A percentile compares a stretch with the other conserved stretches of the same genome.
Evolutionary conservation across 2,329 filamentous ascomycete species (phyloP).

Genomic region (Teratosphaeria nubilosa): DNA sequence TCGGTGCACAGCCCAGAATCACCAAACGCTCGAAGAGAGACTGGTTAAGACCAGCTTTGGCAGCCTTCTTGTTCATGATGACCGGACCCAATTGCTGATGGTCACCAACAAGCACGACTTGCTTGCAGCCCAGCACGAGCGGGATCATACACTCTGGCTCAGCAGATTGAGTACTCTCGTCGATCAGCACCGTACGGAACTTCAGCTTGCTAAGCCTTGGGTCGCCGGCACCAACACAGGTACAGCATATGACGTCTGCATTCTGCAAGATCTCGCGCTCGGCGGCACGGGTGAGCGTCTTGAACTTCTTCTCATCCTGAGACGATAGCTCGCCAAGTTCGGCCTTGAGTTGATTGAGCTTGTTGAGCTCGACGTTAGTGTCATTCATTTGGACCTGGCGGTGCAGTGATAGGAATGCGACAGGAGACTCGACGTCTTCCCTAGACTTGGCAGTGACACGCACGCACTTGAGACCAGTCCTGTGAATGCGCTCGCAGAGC

Average conservation of each 20-base stretch:
- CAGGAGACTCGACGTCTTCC: slow-evolving; percentile 97
- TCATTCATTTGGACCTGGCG: slow-evolving; percentile 96
- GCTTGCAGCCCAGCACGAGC: slow-evolving; percentile 91
- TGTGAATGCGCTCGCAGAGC: slow-evolving; percentile 91
- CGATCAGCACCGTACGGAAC: slow-evolving; percentile 94
- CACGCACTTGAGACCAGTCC: slow-evolving; percentile 89
- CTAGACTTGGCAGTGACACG: slow-evolving; percentile 97
- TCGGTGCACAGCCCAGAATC: slow-evolving; percentile 79
- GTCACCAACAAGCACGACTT: slow-evolving; percentile 96
- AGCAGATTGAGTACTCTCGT: slow-evolving; percentile 95
- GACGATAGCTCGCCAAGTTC: slow-evolving; percentile 86
- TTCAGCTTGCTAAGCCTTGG: slow-evolving; percentile 94
- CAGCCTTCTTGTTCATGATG: slow-evolving; percentile 99
- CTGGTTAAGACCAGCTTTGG: slow-evolving; percentile 93
- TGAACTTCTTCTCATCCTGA: slow-evolving; percentile 97
- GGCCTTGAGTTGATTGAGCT: slow-evolving; percentile 84
- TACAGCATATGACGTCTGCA: slow-evolving; percentile 97
- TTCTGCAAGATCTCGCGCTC: slow-evolving; percentile 92
- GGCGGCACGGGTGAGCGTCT: slow-evolving; percentile 83
- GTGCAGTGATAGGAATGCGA: slow-evolving; percentile 88
- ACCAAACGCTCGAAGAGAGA: slow-evolving; percentile 97
- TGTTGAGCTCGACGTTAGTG: slow-evolving; percentile 84
- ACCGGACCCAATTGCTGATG: slow-evolving; percentile 96
- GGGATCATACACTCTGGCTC: slow-evolving; percentile 99
- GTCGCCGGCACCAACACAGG: slow-evolving; percentile 93